A percentile compares a stretch with the other conserved stretches of the same genome.
phyloP scores from a whole-genome alignment of 495 filamentous ascomycete genomes.

The Trichoderma asperelloides region DNA sequence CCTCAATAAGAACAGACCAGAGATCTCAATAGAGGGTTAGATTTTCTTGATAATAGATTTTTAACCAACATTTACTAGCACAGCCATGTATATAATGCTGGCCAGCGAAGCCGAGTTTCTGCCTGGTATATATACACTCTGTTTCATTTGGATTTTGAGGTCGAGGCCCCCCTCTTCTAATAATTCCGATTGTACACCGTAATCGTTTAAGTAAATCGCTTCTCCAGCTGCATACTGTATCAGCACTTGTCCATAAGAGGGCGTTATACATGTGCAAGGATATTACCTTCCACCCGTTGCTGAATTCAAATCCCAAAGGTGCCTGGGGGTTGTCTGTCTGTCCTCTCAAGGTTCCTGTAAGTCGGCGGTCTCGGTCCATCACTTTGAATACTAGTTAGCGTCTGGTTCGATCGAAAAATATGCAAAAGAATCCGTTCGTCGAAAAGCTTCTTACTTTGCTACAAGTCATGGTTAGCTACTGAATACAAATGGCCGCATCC shows the following conservation, averaged over 20 bases:
- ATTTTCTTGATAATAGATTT: background rate
- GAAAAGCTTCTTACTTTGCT: conserved; percentile 61
- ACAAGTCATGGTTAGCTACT: conserved; percentile 26
- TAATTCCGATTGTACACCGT: background rate
- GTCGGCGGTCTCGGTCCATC: conserved; percentile 89
- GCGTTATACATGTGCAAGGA: background rate
- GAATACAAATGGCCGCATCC: background rate
- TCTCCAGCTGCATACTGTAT: conserved; percentile 35
- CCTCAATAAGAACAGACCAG: conserved; percentile 81
- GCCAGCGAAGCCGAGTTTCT: background rate
- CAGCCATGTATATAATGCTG: background rate
- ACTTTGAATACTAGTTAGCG: conserved; percentile 49
- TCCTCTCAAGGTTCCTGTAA: conserved; percentile 78
- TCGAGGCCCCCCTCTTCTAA: background rate
- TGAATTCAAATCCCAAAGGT: conserved; percentile 83
- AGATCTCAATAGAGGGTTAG: conserved; percentile 48
- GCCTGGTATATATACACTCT: conserved; percentile 3
- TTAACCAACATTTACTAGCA: background rate
- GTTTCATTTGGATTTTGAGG: background rate
- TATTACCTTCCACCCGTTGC: conserved; percentile 80
- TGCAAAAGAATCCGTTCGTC: background rate
- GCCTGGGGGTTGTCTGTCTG: conserved; percentile 74
- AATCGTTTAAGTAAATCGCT: conserved; percentile 31
- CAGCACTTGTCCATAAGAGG: conserved; percentile 7
- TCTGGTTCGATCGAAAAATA: conserved; percentile 5